These are phyloP conservation scores for Alternaria rosae DNA, from an alignment of 2,329 filamentous ascomycete genomes.

Conservation along the genomic window DNA sequence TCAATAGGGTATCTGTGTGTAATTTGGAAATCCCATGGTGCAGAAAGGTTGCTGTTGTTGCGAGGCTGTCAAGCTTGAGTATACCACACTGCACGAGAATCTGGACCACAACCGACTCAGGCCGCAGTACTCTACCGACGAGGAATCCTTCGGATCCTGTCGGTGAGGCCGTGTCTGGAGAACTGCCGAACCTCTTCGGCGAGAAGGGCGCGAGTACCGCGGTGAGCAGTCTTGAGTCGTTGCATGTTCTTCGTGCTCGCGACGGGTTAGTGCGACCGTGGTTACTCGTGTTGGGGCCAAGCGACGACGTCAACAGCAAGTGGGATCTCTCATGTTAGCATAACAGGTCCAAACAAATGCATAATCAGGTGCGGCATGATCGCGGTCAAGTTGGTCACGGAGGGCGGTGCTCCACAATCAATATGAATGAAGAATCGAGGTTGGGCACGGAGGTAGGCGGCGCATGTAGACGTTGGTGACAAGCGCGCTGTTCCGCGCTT, in stretches of 20 bases:
- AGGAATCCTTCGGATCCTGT: conserved; percentile 8
- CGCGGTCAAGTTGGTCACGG: conserved; percentile 4
- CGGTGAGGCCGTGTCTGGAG: not conserved
- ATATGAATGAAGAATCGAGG: conserved; percentile 6
- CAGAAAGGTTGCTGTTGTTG: not conserved
- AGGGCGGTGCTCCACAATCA: conserved; percentile 3
- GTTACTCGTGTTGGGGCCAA: not conserved
- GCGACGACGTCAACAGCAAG: not conserved
- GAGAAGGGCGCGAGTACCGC: not conserved
- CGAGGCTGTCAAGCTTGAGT: conserved; percentile 2
- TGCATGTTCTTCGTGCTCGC: not conserved
- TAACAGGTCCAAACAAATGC: not conserved
- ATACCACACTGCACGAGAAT: conserved; percentile 3
- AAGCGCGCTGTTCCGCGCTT: conserved; percentile 33
- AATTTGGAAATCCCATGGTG: not conserved
- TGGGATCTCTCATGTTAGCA: not conserved
- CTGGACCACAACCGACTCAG: conserved; percentile 5
- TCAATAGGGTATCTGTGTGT: not conserved
- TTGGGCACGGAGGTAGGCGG: conserved; percentile 4
- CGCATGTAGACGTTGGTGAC: conserved; percentile 18
- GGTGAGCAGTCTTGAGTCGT: not conserved
- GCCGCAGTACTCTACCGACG: conserved; percentile 7
- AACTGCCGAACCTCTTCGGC: not conserved
- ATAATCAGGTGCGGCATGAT: not conserved
- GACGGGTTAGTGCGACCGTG: not conserved